These are phyloP conservation scores for Kodamaea suecica DNA, from an alignment of 1,139 yeast genomes.

Conservation along the genomic window DNA sequence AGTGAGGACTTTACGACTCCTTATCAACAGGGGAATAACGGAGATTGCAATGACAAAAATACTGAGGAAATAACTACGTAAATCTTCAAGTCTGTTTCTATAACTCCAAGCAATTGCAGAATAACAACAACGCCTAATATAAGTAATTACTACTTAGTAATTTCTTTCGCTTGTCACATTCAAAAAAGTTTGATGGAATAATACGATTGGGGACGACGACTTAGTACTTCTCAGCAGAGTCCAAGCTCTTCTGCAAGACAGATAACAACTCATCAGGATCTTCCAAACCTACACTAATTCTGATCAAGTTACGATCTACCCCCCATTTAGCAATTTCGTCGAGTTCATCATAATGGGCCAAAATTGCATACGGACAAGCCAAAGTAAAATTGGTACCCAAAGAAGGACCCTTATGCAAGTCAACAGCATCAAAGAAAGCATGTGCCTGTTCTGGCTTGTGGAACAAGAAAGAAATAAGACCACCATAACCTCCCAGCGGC, in stretches of 20 bases:
- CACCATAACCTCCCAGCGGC: slow-evolving; percentile 87
- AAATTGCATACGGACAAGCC: slow-evolving; percentile 85
- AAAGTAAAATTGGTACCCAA: slow-evolving; percentile 91
- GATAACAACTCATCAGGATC: slow-evolving; percentile 52
- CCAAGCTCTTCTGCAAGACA: slow-evolving; percentile 58
- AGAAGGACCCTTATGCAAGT: slow-evolving; percentile 88
- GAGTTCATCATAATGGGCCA: slow-evolving; percentile 84
- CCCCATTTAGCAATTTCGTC: slow-evolving; percentile 85
- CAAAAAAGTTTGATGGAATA: too few relatives aligned
- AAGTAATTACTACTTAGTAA: too few relatives aligned
- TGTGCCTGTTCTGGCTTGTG: slow-evolving; percentile 63
- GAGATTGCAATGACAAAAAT: too few relatives aligned
- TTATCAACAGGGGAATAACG: too few relatives aligned
- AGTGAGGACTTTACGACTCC: too few relatives aligned
- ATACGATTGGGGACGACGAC: too few relatives aligned
- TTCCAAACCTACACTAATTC: slow-evolving; percentile 85
- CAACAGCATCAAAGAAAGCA: slow-evolving; percentile 69
- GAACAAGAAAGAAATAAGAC: slow-evolving; percentile 77
- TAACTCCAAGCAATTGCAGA: too few relatives aligned
- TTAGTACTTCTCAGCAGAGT: slow-evolving; percentile 49
- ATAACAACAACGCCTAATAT: too few relatives aligned
- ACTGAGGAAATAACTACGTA: too few relatives aligned
- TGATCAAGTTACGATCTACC: slow-evolving; percentile 72
- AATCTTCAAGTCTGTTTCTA: too few relatives aligned
- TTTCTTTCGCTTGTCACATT: too few relatives aligned